A percentile compares a stretch with the other conserved stretches of the same genome.
These are phyloP conservation scores for Pisolithus tinctorius DNA, from an alignment of 768 basidiomycete genomes.

Conservation along the genomic window DNA sequence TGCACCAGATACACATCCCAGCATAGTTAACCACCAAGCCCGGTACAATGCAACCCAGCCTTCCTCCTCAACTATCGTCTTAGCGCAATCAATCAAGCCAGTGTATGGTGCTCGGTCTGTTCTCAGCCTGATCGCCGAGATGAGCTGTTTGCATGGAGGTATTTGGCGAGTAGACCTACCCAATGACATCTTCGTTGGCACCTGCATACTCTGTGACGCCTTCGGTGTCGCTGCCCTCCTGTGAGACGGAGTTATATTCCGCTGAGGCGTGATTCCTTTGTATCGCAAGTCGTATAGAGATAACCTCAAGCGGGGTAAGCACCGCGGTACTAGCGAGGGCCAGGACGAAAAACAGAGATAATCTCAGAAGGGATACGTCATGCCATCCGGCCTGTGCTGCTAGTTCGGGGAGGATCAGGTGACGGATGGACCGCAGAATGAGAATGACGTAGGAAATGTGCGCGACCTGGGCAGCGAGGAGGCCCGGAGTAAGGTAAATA, in stretches of 20 bases:
- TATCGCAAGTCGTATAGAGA: slow-evolving; percentile 3
- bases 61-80: slow-evolving; percentile 74
- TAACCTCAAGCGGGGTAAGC: neutral
- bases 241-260: slow-evolving; percentile 46
- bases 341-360: slow-evolving; percentile 38
- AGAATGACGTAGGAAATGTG: slow-evolving; percentile 34
- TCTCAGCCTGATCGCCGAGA: slow-evolving; percentile 43
- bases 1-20: slow-evolving; percentile 54
- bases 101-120: slow-evolving; percentile 75
- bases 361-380: slow-evolving; percentile 26
- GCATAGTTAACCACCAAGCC: slow-evolving; percentile 79
- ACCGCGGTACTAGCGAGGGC: slow-evolving; percentile 3
- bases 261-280: neutral
- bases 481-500: slow-evolving; percentile 64
- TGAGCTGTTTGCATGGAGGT: neutral
- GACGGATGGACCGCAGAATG: slow-evolving; percentile 36
- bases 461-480: slow-evolving; percentile 33
- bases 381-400: slow-evolving; percentile 16
- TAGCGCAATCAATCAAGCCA: slow-evolving; percentile 68
- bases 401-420: neutral
- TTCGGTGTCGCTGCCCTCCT: slow-evolving; percentile 44
- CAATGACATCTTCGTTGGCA: neutral
- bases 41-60: slow-evolving; percentile 69
- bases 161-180: neutral
- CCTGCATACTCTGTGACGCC: neutral